These are phyloP conservation scores for Fomitopsis palustris DNA, from an alignment of 1,284 basidiomycete genomes.

Conservation along the genomic window DNA sequence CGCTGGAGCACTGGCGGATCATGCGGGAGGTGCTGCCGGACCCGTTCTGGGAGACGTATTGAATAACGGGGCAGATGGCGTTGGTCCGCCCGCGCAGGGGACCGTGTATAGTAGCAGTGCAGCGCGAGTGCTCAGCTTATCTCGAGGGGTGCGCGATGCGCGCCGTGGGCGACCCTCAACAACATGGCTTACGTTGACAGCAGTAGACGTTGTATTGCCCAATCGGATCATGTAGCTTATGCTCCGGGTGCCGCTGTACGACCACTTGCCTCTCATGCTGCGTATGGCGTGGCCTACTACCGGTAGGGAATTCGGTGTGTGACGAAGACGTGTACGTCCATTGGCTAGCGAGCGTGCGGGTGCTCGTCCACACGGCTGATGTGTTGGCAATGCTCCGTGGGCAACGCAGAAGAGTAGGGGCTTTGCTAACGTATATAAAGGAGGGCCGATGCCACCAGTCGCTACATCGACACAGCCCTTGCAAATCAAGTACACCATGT, in stretches of 20 bases:
- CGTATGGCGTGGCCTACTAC: background rate
- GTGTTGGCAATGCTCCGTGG: background rate
- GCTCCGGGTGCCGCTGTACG: background rate
- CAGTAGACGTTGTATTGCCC: background rate
- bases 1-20: slow-evolving; percentile 71
- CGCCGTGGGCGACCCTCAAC: background rate
- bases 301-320: background rate
- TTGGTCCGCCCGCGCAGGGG: background rate
- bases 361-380: background rate
- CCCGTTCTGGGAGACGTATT: slow-evolving; percentile 63
- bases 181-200: background rate
- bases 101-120: too few species aligned
- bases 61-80: slow-evolving; percentile 4
- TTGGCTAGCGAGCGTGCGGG: background rate
- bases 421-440: background rate
- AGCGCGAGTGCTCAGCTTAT: too few species aligned
- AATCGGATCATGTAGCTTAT: background rate
- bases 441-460: background rate
- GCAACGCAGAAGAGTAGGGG: background rate
- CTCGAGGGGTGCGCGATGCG: background rate
- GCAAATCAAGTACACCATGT: background rate
- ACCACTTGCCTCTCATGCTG: background rate
- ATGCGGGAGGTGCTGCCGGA: slow-evolving; percentile 60
- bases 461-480: background rate
- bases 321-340: background rate